A percentile compares a stretch with the other conserved stretches of the same genome.
Evolutionary conservation across 305 asterid genomes (phyloP).

Genomic region (Solanum hybrid): DNA sequence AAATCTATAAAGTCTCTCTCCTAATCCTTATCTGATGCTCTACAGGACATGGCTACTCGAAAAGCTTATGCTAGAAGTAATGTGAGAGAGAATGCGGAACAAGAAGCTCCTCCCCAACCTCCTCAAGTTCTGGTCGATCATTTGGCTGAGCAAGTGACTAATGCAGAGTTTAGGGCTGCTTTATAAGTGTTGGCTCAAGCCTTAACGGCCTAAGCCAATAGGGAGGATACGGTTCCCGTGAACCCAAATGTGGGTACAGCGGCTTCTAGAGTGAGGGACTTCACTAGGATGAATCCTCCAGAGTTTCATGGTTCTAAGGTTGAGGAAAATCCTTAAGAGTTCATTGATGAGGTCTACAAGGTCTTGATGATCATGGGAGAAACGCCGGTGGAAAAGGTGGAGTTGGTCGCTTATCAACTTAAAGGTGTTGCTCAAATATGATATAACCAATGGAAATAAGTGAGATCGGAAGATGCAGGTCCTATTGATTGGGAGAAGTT

Average conservation of each 20-base stretch:
- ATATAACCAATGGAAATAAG: too few species aligned
- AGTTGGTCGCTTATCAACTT: not conserved
- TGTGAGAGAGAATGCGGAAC: not conserved
- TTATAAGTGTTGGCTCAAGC: not conserved
- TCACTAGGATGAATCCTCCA: not conserved
- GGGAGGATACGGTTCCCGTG: not conserved
- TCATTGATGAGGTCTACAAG: not conserved
- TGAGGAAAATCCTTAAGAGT: not conserved
- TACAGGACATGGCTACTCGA: not conserved
- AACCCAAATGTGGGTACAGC: not conserved
- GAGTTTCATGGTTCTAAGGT: not conserved
- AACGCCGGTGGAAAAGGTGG: not conserved
- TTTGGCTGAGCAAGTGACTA: not conserved
- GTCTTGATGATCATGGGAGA: not conserved
- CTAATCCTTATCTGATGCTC: not conserved
- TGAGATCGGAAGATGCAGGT: too few species aligned
- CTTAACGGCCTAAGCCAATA: not conserved
- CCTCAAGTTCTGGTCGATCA: not conserved
- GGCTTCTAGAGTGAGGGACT: not conserved
- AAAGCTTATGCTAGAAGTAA: not conserved
- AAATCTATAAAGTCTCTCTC: not conserved
- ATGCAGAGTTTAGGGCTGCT: not conserved
- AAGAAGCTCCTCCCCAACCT: not conserved
- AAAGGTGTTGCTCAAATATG: not conserved
- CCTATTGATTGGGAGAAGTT: too few species aligned